These are phyloP conservation scores for Alloascoidea hylecoeti DNA, from an alignment of 805 yeast species.

Conservation along the genomic window DNA sequence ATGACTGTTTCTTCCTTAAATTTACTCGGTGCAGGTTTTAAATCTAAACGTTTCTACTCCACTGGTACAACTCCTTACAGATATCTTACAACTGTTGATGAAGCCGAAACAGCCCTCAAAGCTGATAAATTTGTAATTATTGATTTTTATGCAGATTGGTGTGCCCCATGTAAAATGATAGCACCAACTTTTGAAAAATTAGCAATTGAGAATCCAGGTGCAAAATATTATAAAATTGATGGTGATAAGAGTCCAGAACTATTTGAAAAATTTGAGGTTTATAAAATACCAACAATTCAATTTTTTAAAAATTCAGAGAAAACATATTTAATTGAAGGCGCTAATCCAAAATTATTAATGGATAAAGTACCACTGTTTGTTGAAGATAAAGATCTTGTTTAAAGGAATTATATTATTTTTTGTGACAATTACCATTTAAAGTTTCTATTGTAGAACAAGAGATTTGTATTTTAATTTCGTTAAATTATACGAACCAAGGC, in stretches of 20 bases:
- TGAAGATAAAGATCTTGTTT: too few relatives aligned
- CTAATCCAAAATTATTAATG: slow-evolving; percentile 43
- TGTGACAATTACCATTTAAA: too few relatives aligned
- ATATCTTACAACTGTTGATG: too few relatives aligned
- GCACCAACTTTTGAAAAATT: slow-evolving; percentile 69
- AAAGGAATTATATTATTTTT: too few relatives aligned
- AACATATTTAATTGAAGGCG: slow-evolving; percentile 75
- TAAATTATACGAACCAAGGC: too few relatives aligned
- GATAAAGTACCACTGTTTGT: too few relatives aligned
- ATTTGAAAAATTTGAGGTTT: slow-evolving; percentile 53
- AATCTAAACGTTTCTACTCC: too few relatives aligned
- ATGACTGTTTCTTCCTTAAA: too few relatives aligned
- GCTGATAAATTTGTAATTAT: slow-evolving; percentile 71
- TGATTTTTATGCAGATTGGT: slow-evolving; percentile 96
- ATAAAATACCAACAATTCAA: slow-evolving; percentile 56
- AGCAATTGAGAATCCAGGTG: slow-evolving; percentile 35
- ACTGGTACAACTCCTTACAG: too few relatives aligned
- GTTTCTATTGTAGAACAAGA: too few relatives aligned
- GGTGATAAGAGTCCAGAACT: slow-evolving; percentile 70
- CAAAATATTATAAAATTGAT: slow-evolving; percentile 79
- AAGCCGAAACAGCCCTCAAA: slow-evolving; percentile 59
- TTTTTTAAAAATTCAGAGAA: slow-evolving; percentile 76
- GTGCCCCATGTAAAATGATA: slow-evolving; percentile 98
- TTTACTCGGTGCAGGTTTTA: too few relatives aligned
- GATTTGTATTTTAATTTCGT: too few relatives aligned